Conservation (phyloP, 2,329 filamentous ascomycete species). For the Hypoxylon sp. region DNA sequence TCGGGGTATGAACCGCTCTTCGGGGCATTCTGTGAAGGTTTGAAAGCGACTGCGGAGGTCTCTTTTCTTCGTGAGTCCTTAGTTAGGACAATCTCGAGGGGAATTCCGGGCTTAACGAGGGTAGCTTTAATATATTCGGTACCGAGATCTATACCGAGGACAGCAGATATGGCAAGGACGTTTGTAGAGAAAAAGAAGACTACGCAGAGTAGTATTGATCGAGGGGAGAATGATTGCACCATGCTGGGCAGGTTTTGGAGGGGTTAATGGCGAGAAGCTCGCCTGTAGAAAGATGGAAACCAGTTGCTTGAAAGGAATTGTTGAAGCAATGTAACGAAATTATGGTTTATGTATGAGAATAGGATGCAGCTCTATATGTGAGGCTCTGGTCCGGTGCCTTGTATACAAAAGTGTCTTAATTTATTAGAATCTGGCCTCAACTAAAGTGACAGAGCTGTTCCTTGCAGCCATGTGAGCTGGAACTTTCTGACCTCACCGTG, state of each 20-base stretch:
- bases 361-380: constrained; percentile 20
- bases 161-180: constrained; percentile 74
- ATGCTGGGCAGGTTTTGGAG: constrained; percentile 54
- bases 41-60: constrained; percentile 90
- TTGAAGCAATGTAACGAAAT: constrained; percentile 12
- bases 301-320: constrained; percentile 33
- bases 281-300: constrained; percentile 45
- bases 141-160: constrained; percentile 93
- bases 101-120: constrained; percentile 95
- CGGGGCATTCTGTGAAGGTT: constrained; percentile 78
- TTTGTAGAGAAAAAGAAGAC: constrained; percentile 63
- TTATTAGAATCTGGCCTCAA: constrained; percentile 47
- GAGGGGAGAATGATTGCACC: constrained; percentile 57
- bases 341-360: constrained; percentile 11
- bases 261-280: constrained; percentile 50
- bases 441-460: constrained; percentile 33
- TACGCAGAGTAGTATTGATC: constrained; percentile 57
- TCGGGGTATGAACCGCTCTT: constrained; percentile 82
- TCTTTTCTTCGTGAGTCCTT: constrained; percentile 99
- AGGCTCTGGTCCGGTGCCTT: constrained; percentile 25
- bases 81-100: constrained; percentile 96
- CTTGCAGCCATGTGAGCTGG: constrained; percentile 22
- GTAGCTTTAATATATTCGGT: constrained; percentile 98
- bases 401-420: constrained; percentile 34
- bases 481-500: constrained; percentile 46